phyloP scores from a whole-genome alignment of 768 basidiomycete species.

The Tricholoma furcatifolium region DNA sequence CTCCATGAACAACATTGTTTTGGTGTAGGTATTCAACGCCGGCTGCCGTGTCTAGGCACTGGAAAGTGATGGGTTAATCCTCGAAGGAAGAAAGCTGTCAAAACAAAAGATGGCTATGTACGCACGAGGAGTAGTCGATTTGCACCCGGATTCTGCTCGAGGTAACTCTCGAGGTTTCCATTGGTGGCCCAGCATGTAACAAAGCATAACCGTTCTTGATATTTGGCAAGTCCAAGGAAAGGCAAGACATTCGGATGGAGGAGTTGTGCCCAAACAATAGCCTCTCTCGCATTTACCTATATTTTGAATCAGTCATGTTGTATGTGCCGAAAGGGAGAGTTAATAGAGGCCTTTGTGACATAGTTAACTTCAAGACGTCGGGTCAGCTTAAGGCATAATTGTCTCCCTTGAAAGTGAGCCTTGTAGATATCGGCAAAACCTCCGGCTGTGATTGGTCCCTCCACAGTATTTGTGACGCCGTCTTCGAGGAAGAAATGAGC shows the following conservation, averaged over 20 bases:
- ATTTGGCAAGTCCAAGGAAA: too few relatives aligned
- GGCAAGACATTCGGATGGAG: too few relatives aligned
- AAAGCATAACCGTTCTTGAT: slow-evolving; percentile 22
- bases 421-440: slow-evolving; percentile 5
- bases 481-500: not conserved
- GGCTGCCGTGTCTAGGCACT: slow-evolving; percentile 20
- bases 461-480: not conserved
- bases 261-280: too few relatives aligned
- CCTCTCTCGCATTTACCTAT: slow-evolving; percentile 13
- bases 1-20: slow-evolving; percentile 17
- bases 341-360: not conserved
- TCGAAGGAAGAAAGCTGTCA: too few relatives aligned
- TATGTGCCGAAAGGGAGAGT: too few relatives aligned
- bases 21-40: slow-evolving; percentile 27
- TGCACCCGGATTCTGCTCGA: slow-evolving; percentile 20
- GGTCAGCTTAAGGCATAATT: slow-evolving; percentile 4
- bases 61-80: not conserved
- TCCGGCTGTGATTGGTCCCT: not conserved
- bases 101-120: too few relatives aligned
- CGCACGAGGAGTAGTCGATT: slow-evolving; percentile 30
- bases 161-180: slow-evolving; percentile 27
- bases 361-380: not conserved
- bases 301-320: too few relatives aligned
- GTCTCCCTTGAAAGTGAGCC: not conserved
- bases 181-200: slow-evolving; percentile 27